phyloP scores from a whole-genome alignment of 192 early-diverging fungal genomes.

The Chytriomyces confervae region DNA sequence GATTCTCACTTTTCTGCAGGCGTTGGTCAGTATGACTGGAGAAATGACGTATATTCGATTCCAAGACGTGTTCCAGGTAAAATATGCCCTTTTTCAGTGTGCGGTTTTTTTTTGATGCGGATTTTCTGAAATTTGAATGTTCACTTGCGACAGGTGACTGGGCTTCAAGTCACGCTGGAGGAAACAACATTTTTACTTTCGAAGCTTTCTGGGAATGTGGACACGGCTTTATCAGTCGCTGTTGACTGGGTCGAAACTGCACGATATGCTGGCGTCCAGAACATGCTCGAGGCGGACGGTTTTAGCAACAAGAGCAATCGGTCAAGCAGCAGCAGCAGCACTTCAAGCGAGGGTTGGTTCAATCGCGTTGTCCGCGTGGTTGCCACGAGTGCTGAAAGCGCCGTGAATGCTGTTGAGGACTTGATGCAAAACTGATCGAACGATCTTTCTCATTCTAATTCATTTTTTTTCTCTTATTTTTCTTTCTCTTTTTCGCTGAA shows the following conservation, averaged over 20 bases:
- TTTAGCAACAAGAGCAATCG: neutral
- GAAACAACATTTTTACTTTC: neutral
- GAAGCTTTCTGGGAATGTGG: neutral
- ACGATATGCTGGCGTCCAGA: neutral
- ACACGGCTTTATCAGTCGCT: slow-evolving; percentile 3
- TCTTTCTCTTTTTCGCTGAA: neutral
- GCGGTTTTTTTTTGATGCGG: too few relatives aligned
- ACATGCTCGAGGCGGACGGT: neutral
- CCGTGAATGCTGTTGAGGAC: slow-evolving; percentile 23
- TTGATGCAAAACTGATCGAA: neutral
- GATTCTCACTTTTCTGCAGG: neutral
- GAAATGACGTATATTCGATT: neutral
- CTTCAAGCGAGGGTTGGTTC: slow-evolving; percentile 24
- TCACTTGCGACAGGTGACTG: neutral
- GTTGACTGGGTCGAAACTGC: slow-evolving; percentile 23
- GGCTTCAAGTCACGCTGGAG: slow-evolving; percentile 3
- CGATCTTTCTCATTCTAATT: neutral
- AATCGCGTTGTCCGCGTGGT: slow-evolving; percentile 27
- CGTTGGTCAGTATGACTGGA: slow-evolving; percentile 5
- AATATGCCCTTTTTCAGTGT: neutral
- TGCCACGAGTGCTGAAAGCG: slow-evolving; percentile 21
- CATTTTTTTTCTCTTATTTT: neutral
- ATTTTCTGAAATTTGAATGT: too few relatives aligned
- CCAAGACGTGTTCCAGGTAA: slow-evolving; percentile 16
- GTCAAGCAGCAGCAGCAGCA: too few relatives aligned